Evolutionary conservation across 2,329 filamentous ascomycete species (phyloP), one percentile per base, ranked within the genome.

Genomic region (Neopestalotiopsis clavispora): DNA sequence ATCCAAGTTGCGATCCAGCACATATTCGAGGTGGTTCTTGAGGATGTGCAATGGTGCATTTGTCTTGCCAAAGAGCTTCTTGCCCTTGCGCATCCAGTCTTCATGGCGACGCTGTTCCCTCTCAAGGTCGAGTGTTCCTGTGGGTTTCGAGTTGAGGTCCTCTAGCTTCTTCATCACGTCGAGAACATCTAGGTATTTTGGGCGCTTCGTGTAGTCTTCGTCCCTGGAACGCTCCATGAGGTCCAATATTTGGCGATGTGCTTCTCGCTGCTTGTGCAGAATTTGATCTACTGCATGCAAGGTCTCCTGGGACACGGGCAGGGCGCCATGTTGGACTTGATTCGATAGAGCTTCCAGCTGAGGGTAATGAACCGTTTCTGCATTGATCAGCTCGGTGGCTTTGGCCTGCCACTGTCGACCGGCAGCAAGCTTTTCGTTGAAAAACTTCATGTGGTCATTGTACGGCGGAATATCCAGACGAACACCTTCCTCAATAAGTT

Each of bases 21-120:
- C 96, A 77, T 96, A 93, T 74, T 97, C 92, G 89, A 99, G 95
- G 74, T 99, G 95, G 69, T 92, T 92, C 76, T 95, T 96, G 34
- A 99, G 86, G 72, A 99, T 99, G 79, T 99, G 96, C 13, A 99
- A 85, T 1, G 96, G 96, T 1, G 96, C 96, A 78, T 99, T 99
- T 1, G 96, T 96, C 80, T 99, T 99, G 66, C 96, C 96, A 77
- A 99, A 99, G 0, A 99, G 83, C 79, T 98, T 98, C 83, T 99
- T 99, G 65, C 96, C 96, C 76, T 94, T 94, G 40, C 96, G 89
- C 95, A 99, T 99, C 96, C 96, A 99, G 79, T 99, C 96, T 78
- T 99, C 96, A 73, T 98, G 96, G 7, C 94, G 90, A 78, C 96
- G 97, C 72, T 96, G 92, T 79, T 98, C 94, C 72, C 94, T 95